A percentile compares a stretch with the other conserved stretches of the same genome.
Evolutionary conservation across 441 rosid genomes (phyloP).

Genomic region (Syzygium syzygioides): DNA sequence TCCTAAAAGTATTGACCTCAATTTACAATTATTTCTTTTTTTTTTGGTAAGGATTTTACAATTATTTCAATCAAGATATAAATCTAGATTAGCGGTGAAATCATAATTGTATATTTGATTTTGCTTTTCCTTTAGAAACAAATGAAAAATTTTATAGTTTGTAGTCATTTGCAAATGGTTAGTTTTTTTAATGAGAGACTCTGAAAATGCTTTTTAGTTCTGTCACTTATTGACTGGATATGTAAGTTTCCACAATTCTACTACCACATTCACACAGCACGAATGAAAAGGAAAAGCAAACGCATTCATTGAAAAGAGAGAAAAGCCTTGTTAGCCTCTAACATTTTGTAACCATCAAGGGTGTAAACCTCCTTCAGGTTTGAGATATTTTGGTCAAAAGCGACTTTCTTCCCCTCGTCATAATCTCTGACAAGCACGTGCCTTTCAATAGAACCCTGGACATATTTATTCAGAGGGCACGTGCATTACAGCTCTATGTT

Average conservation of each 20-base stretch:
- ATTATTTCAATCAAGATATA: neutral
- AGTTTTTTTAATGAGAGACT: neutral
- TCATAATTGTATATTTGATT: neutral
- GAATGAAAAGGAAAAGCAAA: neutral
- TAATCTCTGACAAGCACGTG: conserved; percentile 94
- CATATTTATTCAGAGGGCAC: neutral
- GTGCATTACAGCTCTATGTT: neutral
- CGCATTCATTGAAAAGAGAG: neutral
- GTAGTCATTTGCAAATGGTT: neutral
- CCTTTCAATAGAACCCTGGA: conserved; percentile 79
- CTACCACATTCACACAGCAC: neutral
- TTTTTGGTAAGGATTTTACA: no score
- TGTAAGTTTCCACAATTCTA: neutral
- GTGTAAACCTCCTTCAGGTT: conserved; percentile 91
- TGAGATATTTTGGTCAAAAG: conserved; percentile 71
- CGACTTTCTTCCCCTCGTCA: conserved; percentile 71
- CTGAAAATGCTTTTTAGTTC: neutral
- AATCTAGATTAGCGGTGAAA: neutral
- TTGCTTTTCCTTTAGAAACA: neutral
- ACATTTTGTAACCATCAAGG: conserved; percentile 87
- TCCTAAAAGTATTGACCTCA: neutral
- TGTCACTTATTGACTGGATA: neutral
- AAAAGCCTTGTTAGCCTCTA: conserved; percentile 18
- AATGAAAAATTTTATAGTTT: neutral
- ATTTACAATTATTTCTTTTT: neutral